A percentile compares a stretch with the other conserved stretches of the same genome.
Evolutionary conservation across 768 basidiomycete genomes (phyloP).

Genomic region (Russula foetens): DNA sequence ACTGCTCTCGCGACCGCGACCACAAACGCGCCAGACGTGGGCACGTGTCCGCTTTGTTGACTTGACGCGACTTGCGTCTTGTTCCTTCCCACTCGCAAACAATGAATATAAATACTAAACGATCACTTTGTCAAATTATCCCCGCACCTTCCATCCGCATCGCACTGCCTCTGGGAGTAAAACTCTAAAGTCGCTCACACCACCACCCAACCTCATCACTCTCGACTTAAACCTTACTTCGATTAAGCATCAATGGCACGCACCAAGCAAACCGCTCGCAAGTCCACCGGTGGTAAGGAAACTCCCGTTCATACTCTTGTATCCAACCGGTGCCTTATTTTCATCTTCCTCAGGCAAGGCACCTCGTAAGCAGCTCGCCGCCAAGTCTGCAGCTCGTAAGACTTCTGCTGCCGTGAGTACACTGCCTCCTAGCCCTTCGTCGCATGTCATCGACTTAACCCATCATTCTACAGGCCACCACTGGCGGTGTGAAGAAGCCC

Average conservation of each 20-base stretch:
- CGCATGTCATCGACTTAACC: not conserved
- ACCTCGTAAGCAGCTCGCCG: slow-evolving; percentile 64
- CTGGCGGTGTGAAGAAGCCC: slow-evolving; percentile 62
- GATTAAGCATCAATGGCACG: slow-evolving; percentile 61
- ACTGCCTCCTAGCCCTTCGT: not conserved
- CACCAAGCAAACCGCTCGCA: slow-evolving; percentile 71
- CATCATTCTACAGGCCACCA: slow-evolving; percentile 26
- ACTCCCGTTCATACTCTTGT: not conserved
- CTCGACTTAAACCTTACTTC: not conserved
- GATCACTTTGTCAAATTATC: no score
- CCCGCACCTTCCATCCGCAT: not conserved
- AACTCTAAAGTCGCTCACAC: not conserved
- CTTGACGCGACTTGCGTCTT: slow-evolving; percentile 10
- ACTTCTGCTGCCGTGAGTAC: slow-evolving; percentile 37
- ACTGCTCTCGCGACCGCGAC: no score
- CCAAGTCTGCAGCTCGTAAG: slow-evolving; percentile 55
- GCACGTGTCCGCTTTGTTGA: slow-evolving; percentile 16
- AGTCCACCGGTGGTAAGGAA: slow-evolving; percentile 60
- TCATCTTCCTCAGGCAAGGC: slow-evolving; percentile 37
- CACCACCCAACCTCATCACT: not conserved
- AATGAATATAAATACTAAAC: slow-evolving; percentile 7
- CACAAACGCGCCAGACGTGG: no score
- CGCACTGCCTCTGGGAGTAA: not conserved
- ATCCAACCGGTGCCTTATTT: not conserved
- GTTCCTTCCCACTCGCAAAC: not conserved